Percentiles rank a stretch among this genome's conserved stretches.
Conservation (phyloP, 2,329 filamentous ascomycete species). For the Ceratocystis smalleyi region DNA sequence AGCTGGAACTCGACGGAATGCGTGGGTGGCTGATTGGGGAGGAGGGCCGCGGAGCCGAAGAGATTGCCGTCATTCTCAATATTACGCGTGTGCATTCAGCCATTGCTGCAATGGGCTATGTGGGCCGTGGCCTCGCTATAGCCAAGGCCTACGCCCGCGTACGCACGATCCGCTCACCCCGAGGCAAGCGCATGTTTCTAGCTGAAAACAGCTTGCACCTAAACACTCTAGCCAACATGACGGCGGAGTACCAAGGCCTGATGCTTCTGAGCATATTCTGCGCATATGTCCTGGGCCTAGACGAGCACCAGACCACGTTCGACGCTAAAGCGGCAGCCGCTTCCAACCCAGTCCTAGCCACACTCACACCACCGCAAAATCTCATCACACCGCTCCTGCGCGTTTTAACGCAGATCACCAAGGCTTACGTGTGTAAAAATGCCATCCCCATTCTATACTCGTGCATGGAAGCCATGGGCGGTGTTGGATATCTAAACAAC, state of each 20-base stretch:
- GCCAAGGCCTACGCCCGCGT: constrained; percentile 43
- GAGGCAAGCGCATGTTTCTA: constrained; percentile 32
- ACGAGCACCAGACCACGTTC: constrained; percentile 29
- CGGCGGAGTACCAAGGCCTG: constrained; percentile 38
- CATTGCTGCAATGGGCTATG: constrained; percentile 36
- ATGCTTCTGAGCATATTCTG: constrained; percentile 42
- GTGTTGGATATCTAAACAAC: constrained; percentile 48
- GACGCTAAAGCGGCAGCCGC: constrained; percentile 18
- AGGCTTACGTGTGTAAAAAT: constrained; percentile 40
- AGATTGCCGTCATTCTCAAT: constrained; percentile 53
- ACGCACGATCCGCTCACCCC: constrained; percentile 31
- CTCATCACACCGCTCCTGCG: constrained; percentile 34
- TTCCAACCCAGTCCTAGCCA: constrained; percentile 4
- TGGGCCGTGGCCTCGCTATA: constrained; percentile 41
- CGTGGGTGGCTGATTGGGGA: constrained; percentile 51
- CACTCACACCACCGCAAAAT: constrained; percentile 24
- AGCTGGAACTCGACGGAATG: constrained; percentile 49
- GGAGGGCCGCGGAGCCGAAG: constrained; percentile 49
- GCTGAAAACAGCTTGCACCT: constrained; percentile 41
- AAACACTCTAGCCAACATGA: constrained; percentile 40
- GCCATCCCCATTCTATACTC: constrained; percentile 36
- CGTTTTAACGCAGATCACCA: constrained; percentile 43
- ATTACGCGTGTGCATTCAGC: constrained; percentile 47
- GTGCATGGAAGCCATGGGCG: constrained; percentile 50
- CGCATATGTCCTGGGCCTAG: constrained; percentile 37